Evolutionary conservation across 1,139 yeast species (phyloP).

Genomic region (Pichia sp.): DNA sequence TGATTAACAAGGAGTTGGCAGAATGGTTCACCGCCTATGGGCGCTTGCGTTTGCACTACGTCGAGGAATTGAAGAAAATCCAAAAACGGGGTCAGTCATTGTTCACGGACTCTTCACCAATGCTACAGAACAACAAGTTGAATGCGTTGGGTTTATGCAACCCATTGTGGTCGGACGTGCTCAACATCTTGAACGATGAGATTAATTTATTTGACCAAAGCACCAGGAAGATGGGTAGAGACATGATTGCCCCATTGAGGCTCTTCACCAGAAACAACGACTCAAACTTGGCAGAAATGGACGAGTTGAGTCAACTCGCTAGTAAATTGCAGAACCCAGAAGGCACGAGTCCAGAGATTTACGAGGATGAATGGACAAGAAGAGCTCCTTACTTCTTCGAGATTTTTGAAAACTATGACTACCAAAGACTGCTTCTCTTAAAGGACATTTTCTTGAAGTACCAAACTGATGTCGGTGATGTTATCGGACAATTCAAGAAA

Average conservation of each 20-base stretch:
- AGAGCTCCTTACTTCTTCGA: constrained; percentile 78
- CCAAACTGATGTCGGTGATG: constrained; percentile 58
- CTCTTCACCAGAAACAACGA: constrained; percentile 53
- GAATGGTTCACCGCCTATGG: constrained; percentile 54
- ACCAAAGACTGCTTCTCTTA: constrained; percentile 57
- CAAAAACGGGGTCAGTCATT: constrained; percentile 43
- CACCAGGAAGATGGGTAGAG: constrained; percentile 50
- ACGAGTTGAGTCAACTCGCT: constrained; percentile 40
- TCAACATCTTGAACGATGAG: constrained; percentile 51
- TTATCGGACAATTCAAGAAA: constrained; percentile 42
- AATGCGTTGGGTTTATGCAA: constrained; percentile 52
- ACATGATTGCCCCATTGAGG: constrained; percentile 53
- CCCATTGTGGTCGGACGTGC: constrained; percentile 55
- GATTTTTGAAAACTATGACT: constrained; percentile 72
- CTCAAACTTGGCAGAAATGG: constrained; percentile 44
- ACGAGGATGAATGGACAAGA: constrained; percentile 54
- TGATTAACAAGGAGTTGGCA: constrained; percentile 47
- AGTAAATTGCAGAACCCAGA: constrained; percentile 33
- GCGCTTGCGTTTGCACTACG: constrained; percentile 46
- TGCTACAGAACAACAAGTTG: constrained; percentile 38
- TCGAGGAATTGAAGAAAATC: constrained; percentile 48
- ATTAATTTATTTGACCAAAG: constrained; percentile 49
- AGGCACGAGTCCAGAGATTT: constrained; percentile 24
- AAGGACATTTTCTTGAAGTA: constrained; percentile 67
- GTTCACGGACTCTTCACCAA: constrained; percentile 26